Evolutionary conservation across 2,329 filamentous ascomycete species (phyloP).

Genomic region (Cryphonectria carpinicola): DNA sequence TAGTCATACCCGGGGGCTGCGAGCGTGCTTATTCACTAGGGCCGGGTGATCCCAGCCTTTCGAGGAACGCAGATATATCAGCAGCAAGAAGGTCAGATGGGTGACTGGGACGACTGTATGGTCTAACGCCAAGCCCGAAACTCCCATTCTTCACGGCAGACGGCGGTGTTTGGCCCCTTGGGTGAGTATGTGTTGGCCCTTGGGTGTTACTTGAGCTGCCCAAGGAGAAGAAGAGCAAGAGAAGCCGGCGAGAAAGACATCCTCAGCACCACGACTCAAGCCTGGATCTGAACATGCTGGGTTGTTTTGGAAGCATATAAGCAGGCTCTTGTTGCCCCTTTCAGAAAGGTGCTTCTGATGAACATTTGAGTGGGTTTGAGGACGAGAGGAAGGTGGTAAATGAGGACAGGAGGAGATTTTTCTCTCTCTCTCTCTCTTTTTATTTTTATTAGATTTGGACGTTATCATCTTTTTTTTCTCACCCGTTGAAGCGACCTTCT

Average conservation of each 20-base stretch:
- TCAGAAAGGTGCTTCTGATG: neutral
- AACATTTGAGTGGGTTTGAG: neutral
- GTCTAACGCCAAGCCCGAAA: constrained; percentile 20
- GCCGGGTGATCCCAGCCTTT: constrained; percentile 4
- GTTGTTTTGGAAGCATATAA: constrained; percentile 5
- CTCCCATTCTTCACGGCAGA: constrained; percentile 15
- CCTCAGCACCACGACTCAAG: constrained; percentile 14
- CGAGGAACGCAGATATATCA: constrained; percentile 15
- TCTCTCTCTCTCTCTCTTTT: constrained; percentile 12
- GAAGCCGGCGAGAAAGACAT: constrained; percentile 18
- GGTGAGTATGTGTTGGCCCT: neutral
- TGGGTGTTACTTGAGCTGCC: constrained; percentile 12
- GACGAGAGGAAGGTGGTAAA: constrained; percentile 15
- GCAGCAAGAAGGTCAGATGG: constrained; percentile 23
- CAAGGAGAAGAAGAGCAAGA: neutral
- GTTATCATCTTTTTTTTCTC: constrained; percentile 26
- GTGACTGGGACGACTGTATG: constrained; percentile 22
- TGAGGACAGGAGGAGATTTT: constrained; percentile 19
- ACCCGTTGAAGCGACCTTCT: constrained; percentile 28
- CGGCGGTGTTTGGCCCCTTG: constrained; percentile 2
- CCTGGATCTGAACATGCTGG: constrained; percentile 11
- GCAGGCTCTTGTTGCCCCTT: constrained; percentile 7
- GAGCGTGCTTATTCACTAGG: constrained; percentile 10
- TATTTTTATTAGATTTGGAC: constrained; percentile 29
- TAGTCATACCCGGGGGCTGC: constrained; percentile 44